Evolutionary conservation across 345 rosid species (phyloP), one percentile per base, ranked within the genome.

Genomic region (Arabis hirsuta): DNA sequence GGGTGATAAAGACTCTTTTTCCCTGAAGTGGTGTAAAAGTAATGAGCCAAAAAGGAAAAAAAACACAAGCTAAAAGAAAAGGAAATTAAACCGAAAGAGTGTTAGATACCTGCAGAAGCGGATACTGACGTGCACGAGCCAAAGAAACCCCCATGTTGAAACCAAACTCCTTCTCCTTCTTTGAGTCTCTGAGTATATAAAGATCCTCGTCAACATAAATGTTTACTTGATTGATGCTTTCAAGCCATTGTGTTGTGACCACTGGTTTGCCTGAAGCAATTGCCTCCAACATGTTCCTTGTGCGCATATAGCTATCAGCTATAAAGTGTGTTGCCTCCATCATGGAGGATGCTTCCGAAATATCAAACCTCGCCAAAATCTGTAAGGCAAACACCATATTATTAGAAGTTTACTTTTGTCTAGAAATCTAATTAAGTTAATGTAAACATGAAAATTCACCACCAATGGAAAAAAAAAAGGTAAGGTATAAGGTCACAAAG

Each of bases 261-360:
- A 91, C 84, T 31, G 90, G 96, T 77, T 89, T 91, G 19, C 93
- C 96, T 53, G 80, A 82, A 75, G 91, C 97, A 60, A 91, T 86
- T 60, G 97, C 96, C 82, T 87, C 96, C 65, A 91, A 67, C 93
- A 87, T 89, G 70, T 91, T 89, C 84, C 96, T 80, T 48, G 97
- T 91, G 62, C 96, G 97, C 58, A 84, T 88, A 60, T 89, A 91
- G 67, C 63, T 74, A 79, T 91, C 91, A 2, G 96, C 79, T 76
- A 91, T 45, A 51, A 91, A 91, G 69, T 91, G 96, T 34, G 97
- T 89, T 34, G 96, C 97, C 70, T 86, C 85, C 34, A 65, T 52
- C 80, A 94, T 85, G 48, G 95, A 80, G 51, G 86, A 71, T 27
- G 81, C 97, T 76, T 76, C 81, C 3, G 82, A 73, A 69, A 86